These are phyloP conservation scores for Metschnikowia hibisci DNA, from an alignment of 805 yeast genomes.

Conservation along the genomic window DNA sequence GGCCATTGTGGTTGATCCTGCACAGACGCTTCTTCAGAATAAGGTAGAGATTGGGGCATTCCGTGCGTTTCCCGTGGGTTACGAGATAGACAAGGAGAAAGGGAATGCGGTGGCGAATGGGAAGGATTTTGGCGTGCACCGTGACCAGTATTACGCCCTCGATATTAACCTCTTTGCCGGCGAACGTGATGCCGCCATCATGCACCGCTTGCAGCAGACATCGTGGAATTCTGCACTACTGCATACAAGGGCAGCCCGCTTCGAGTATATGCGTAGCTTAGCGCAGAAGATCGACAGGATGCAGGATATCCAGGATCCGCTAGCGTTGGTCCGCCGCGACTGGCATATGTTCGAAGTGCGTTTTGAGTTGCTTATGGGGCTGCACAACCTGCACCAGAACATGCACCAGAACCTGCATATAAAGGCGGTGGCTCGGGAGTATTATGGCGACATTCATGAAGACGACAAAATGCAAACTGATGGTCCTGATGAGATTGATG, in stretches of 20 bases:
- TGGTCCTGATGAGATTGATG: conserved; percentile 2
- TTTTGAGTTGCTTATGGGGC: conserved; percentile 5
- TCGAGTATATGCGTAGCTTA: conserved; percentile 8
- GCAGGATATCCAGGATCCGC: neutral
- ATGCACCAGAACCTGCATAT: neutral
- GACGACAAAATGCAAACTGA: conserved; percentile 2
- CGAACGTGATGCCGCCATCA: conserved; percentile 44
- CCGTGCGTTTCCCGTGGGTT: conserved; percentile 56
- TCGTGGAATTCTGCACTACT: conserved; percentile 22
- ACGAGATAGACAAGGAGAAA: conserved; percentile 7
- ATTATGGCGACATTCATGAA: neutral
- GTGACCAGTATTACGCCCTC: conserved; percentile 64
- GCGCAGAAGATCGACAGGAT: neutral
- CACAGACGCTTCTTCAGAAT: conserved; percentile 57
- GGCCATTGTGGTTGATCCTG: conserved; percentile 86
- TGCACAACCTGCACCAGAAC: neutral
- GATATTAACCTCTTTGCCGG: conserved; percentile 58
- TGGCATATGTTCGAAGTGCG: conserved; percentile 2
- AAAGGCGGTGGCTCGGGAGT: neutral
- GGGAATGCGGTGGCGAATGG: conserved; percentile 11
- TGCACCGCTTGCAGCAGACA: conserved; percentile 7
- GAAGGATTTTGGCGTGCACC: conserved; percentile 68
- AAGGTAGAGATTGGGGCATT: conserved; percentile 85
- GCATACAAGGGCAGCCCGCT: neutral
- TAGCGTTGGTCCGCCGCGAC: neutral